Base-by-base conservation (phyloP, 192 early-diverging fungal species). In the Geranomyces michiganensis region DNA sequence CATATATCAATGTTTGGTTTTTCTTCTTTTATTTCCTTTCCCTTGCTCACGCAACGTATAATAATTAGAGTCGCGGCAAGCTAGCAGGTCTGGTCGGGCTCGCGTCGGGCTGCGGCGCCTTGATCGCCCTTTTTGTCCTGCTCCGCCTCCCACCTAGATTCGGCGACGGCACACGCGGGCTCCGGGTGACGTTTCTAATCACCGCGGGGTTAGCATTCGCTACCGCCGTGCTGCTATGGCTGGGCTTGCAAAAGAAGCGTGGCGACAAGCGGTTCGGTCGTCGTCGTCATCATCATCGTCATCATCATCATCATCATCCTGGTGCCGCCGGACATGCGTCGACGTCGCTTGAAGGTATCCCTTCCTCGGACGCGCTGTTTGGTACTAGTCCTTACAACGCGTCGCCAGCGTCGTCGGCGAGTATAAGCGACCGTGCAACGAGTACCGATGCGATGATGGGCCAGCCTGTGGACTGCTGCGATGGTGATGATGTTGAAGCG, bases 41-140 rank as follows among this genome's bases (percentile, higher is more conserved):
- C 26, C 45, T n/a, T n/a, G n/a, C 24, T 26, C 1, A 63, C 24
- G 12, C 48, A 78, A n/a, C n/a, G n/a, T n/a, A n/a, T n/a, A n/a
- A n/a, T n/a, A n/a, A n/a, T n/a, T n/a, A n/a, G 76, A 70, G 70
- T 33, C 53, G 84, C 8, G 84, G 84, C 1, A 79, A 76, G 56
- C 17, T 72, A 5, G 66, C 85, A 17, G 92, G 85, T 1, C 48
- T 89, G 12, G 83, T 89, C 30, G 92, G 92, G 1, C 70, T 88
- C 45, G 77, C 75, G 24, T 71, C 85, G 8, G 90, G 90, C 0
- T 67, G 77, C 8, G 92, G 92, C 31, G 90, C 86, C 17, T 69
- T 91, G 9, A 7, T 87, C 1, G 83, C 76, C 1, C 48, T 85
- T 19, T 86, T 85, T 58, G 79, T 71, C 29, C 77, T 87, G 29